These are phyloP conservation scores for Fraxinus floribunda DNA, from an alignment of 305 asterid genomes.

Conservation along the genomic window DNA sequence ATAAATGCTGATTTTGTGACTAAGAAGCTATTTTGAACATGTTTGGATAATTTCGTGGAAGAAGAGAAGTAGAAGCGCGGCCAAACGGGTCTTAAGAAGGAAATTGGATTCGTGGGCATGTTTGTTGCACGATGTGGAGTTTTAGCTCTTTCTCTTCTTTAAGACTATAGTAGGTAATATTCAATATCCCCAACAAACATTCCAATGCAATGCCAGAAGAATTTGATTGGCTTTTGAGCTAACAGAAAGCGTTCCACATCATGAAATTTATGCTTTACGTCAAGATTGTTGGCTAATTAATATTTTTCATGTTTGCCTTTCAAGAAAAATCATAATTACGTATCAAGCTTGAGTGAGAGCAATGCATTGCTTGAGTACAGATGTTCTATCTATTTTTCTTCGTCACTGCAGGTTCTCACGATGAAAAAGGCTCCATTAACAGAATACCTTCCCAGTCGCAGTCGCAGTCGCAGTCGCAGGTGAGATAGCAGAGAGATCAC, in stretches of 20 bases:
- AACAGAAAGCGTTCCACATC: not conserved
- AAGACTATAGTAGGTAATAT: not conserved
- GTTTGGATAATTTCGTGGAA: not conserved
- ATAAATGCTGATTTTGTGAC: not conserved
- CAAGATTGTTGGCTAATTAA: not conserved
- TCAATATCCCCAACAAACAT: not conserved
- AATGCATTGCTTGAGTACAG: not conserved
- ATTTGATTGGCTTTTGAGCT: not conserved
- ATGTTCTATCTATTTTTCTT: slow-evolving; percentile 1
- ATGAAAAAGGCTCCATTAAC: slow-evolving; percentile 29
- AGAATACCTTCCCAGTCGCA: slow-evolving; percentile 34
- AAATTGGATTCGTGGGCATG: not conserved
- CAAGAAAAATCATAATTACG: not conserved
- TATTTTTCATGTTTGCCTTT: not conserved
- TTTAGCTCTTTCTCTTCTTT: not conserved
- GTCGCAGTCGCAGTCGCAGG: slow-evolving; percentile 39
- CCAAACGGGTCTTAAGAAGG: not conserved
- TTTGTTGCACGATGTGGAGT: not conserved
- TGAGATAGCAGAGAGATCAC: slow-evolving; percentile 15
- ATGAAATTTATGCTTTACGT: not conserved
- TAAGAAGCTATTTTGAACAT: not conserved
- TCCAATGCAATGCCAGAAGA: not conserved
- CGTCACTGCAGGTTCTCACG: slow-evolving; percentile 33
- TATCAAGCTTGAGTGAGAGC: not conserved
- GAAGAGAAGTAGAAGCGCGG: not conserved